A percentile compares a stretch with the other conserved stretches of the same genome.
phyloP scores from a whole-genome alignment of 345 rosid species.

The Populus euphratica region DNA sequence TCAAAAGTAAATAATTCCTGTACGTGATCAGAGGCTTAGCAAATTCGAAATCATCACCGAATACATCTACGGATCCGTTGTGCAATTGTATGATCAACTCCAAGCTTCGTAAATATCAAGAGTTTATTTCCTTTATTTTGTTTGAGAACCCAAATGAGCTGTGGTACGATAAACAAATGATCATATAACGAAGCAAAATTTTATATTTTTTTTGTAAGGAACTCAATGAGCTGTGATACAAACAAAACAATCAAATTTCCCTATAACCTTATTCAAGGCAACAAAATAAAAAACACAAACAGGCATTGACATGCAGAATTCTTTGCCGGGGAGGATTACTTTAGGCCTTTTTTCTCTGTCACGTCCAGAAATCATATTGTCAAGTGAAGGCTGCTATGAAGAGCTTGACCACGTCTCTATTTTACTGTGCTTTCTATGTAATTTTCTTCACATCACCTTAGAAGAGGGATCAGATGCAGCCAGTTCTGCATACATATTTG shows the following conservation, averaged over 20 bases:
- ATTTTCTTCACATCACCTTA: conserved; percentile 10
- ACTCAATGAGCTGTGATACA: not conserved
- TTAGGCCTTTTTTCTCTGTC: not conserved
- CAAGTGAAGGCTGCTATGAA: not conserved
- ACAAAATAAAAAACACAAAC: not conserved
- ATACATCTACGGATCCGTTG: too few relatives aligned
- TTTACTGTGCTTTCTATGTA: not conserved
- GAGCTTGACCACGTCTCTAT: not conserved
- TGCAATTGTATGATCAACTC: too few relatives aligned
- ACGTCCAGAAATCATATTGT: not conserved
- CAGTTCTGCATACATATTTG: conserved; percentile 51
- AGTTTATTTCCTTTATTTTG: too few relatives aligned
- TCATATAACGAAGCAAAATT: too few relatives aligned
- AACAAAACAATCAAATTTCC: not conserved
- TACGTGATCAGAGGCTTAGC: too few relatives aligned
- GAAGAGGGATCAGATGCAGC: conserved; percentile 49
- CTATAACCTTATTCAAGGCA: not conserved
- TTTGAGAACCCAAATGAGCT: too few relatives aligned
- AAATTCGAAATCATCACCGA: too few relatives aligned
- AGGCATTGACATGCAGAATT: not conserved
- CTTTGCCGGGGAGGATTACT: not conserved
- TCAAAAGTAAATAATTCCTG: too few relatives aligned
- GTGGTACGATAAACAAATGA: too few relatives aligned
- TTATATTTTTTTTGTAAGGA: too few relatives aligned
- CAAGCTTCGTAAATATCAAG: too few relatives aligned